Evolutionary conservation across 2,329 filamentous ascomycete genomes (phyloP), one percentile per base, ranked within the genome.

Genomic region (Penicillium hordei): DNA sequence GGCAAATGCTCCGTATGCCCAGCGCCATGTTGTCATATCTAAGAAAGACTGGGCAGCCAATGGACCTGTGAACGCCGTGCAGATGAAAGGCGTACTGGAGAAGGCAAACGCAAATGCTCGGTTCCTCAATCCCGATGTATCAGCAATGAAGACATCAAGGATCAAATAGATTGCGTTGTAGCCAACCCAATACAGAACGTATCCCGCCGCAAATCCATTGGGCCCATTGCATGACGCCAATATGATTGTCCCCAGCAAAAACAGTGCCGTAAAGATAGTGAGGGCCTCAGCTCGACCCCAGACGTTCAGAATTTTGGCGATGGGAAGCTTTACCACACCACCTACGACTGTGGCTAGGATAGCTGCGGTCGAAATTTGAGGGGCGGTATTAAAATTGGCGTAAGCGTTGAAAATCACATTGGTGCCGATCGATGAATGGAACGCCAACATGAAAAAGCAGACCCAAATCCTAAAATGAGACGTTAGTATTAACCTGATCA

Each of bases 201-300:
- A 82, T 2, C 84, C 86, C 19, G 84, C 83, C 7, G 44, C 44
- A 48, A 34, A 34, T 34, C 33, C 33, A 34, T 34, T 34, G 0
- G 33, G 33, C 33, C 33, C 33, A 34, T 34, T 17, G 13, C 33
- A 34, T 17, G 33, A 17, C 13, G 33, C 33, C 33, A 34, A 17
- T 34, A 34, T 34, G 33, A 34, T 34, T 34, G 15, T 34, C 33
- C 33, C 80, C 0, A 81, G 40, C 0, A 80, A 73, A 67, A 78
- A 79, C 52, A 81, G 63, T 2, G 70, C 60, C 0, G 83, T 66
- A 64, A 82, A 82, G 38, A 83, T 48, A 4, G 79, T 59, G 56
- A 85, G 79, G n/a, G 82, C 85, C 65, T 86, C 80, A 0, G 83
- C 78, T 40, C 86, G 83, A 25, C 85, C 86, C 79, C 82, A 88